phyloP scores from a whole-genome alignment of 2,329 filamentous ascomycete species.

The Xylariaceae sp. region DNA sequence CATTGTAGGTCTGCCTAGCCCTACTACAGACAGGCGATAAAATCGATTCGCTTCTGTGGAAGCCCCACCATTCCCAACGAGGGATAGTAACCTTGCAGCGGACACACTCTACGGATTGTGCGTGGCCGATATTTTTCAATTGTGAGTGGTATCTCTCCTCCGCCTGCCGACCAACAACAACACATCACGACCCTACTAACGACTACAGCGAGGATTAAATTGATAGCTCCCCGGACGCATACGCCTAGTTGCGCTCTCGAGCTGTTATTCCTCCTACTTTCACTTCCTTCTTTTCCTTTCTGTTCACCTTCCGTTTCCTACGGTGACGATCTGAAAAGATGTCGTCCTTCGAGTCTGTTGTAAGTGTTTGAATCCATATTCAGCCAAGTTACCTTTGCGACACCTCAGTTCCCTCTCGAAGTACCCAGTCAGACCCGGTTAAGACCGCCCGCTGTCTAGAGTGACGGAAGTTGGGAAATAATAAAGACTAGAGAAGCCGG shows the following conservation, averaged over 20 bases:
- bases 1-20: slow-evolving; percentile 39
- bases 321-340: slow-evolving; percentile 57
- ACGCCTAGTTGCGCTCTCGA: slow-evolving; percentile 38
- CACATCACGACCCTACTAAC: slow-evolving; percentile 40
- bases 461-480: too few relatives aligned
- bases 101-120: slow-evolving; percentile 37
- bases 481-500: too few relatives aligned
- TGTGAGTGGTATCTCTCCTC: slow-evolving; percentile 31
- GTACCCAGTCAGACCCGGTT: too few relatives aligned
- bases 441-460: too few relatives aligned
- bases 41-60: slow-evolving; percentile 36
- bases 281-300: slow-evolving; percentile 35
- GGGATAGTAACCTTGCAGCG: slow-evolving; percentile 32
- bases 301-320: slow-evolving; percentile 31
- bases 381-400: too few relatives aligned
- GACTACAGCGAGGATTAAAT: slow-evolving; percentile 38
- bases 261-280: slow-evolving; percentile 33
- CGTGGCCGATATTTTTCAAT: slow-evolving; percentile 42
- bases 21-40: slow-evolving; percentile 38
- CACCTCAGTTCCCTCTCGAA: too few relatives aligned
- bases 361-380: slow-evolving; percentile 53
- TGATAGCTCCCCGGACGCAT: slow-evolving; percentile 37
- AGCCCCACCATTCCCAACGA: slow-evolving; percentile 33
- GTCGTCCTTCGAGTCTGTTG: slow-evolving; percentile 74
- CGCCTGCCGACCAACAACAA: slow-evolving; percentile 39